These are phyloP conservation scores for Neodidymelliopsis sp. DNA, from an alignment of 2,329 filamentous ascomycete genomes.

Conservation along the genomic window DNA sequence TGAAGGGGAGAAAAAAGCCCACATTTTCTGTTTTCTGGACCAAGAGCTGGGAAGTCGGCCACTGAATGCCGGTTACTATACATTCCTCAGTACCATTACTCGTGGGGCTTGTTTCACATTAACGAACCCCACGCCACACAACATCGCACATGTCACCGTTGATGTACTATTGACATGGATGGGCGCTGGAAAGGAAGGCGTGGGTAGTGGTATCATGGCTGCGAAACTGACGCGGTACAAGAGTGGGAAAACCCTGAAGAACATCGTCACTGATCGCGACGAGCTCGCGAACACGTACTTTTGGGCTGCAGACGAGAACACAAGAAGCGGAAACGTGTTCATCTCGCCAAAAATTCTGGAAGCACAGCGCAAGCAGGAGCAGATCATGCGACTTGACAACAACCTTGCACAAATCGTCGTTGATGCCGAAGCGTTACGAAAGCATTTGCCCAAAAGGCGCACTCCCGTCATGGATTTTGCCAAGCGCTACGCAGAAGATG, in stretches of 20 bases:
- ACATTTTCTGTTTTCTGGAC: slow-evolving; percentile 56
- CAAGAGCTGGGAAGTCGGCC: slow-evolving; percentile 4
- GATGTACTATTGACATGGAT: slow-evolving; percentile 56
- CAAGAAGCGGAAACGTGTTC: not conserved
- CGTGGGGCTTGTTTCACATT: slow-evolving; percentile 53
- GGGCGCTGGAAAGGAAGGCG: slow-evolving; percentile 43
- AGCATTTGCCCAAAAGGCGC: slow-evolving; percentile 47
- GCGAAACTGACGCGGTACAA: slow-evolving; percentile 31
- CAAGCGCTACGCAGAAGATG: slow-evolving; percentile 51
- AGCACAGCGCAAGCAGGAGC: slow-evolving; percentile 3
- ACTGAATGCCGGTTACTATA: slow-evolving; percentile 44
- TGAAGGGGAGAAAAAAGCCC: slow-evolving; percentile 49
- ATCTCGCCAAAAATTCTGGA: not conserved
- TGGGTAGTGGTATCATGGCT: slow-evolving; percentile 12
- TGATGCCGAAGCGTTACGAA: slow-evolving; percentile 24
- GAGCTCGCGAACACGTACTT: slow-evolving; percentile 25
- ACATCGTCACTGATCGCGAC: slow-evolving; percentile 28
- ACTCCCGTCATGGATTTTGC: slow-evolving; percentile 37
- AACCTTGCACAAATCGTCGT: slow-evolving; percentile 28
- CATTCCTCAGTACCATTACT: slow-evolving; percentile 54
- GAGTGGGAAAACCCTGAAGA: slow-evolving; percentile 22
- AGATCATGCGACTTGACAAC: slow-evolving; percentile 4
- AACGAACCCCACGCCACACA: slow-evolving; percentile 20
- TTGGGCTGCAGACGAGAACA: slow-evolving; percentile 16
- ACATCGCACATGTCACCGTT: slow-evolving; percentile 54